Evolutionary conservation across 2,329 filamentous ascomycete genomes (phyloP).

Genomic region (Ilyonectria robusta): DNA sequence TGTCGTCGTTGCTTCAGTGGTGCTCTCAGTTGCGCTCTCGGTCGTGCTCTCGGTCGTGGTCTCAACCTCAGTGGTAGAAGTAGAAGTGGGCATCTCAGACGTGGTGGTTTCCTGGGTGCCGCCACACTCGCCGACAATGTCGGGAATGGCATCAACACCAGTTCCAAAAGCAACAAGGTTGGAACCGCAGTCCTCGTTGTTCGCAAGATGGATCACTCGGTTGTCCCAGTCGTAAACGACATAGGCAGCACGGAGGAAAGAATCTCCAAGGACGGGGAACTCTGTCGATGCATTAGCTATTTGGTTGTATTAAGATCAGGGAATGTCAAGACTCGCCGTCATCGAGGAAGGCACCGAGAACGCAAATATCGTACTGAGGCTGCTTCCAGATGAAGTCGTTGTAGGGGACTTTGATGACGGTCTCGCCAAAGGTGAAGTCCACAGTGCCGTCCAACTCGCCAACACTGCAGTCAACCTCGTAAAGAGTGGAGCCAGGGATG

Average conservation of each 20-base stretch:
- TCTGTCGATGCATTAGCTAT: slow-evolving; percentile 25
- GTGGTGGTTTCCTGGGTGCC: slow-evolving; percentile 30
- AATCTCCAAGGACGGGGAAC: slow-evolving; percentile 60
- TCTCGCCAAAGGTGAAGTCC: slow-evolving; percentile 64
- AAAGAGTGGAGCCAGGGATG: slow-evolving; percentile 57
- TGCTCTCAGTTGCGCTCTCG: background rate
- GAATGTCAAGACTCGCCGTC: slow-evolving; percentile 39
- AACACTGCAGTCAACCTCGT: slow-evolving; percentile 63
- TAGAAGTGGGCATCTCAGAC: slow-evolving; percentile 34
- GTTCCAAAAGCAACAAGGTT: slow-evolving; percentile 55
- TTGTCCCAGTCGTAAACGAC: slow-evolving; percentile 61
- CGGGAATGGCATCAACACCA: slow-evolving; percentile 56
- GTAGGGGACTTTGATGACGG: slow-evolving; percentile 60
- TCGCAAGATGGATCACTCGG: slow-evolving; percentile 54
- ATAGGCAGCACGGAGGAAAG: slow-evolving; percentile 61
- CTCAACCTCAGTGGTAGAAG: slow-evolving; percentile 9
- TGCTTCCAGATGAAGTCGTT: slow-evolving; percentile 63
- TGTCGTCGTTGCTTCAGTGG: background rate
- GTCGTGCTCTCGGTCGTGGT: background rate
- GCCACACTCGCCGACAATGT: slow-evolving; percentile 50
- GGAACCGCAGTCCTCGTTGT: slow-evolving; percentile 56
- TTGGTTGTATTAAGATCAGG: background rate
- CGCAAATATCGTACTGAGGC: slow-evolving; percentile 48
- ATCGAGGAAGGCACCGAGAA: slow-evolving; percentile 63
- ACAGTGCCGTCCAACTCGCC: slow-evolving; percentile 56